Base-by-base conservation (phyloP, 2,329 filamentous ascomycete genomes). In the Alternaria sp. region DNA sequence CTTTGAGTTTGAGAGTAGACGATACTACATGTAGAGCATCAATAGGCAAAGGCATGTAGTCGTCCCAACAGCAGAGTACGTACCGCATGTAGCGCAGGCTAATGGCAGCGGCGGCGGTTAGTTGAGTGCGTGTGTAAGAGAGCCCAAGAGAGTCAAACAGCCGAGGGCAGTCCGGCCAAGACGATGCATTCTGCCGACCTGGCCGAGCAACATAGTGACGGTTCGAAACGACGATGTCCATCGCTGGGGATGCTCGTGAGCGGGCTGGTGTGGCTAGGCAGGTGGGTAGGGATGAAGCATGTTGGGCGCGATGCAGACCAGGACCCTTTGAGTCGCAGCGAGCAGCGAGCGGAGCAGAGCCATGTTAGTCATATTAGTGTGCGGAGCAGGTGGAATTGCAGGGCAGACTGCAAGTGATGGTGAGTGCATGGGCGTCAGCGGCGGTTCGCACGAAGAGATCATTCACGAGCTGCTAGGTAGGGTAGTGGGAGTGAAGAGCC, bases 101-200 rank as follows among this genome's bases (percentile, higher is more conserved):
- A 68, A 70, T 55, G 62, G 64, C 65, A 64, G 63, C 64, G 62
- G 63, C 64, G 67, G 68, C 63, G 61, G 52, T 66, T 68, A 65
- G 66, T 63, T 62, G 62, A 52, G 8, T 49, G 68, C 54, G 44
- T 68, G 62, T 68, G 67, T 72, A 70, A 73, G 62, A 71, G 69
- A 60, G 62, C 70, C 65, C 62, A 70, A 71, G 61, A 54, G 28
- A 67, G 74, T 56, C 63, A 73, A 68, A 71, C 65, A 72, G 65
- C 74, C 73, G 74, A 77, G 61, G 36, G 54, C 57, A 57, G 61
- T 68, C 73, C 69, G 70, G 65, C 59, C 59, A 49, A 62, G 54
- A 43, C 46, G 63, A 67, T 68, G 73, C 69, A 75, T 69, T 66
- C 65, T 70, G 75, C 75, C 73, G 74, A 75, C 55, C 57, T 68